Percentiles rank a stretch among this genome's conserved stretches.
Evolutionary conservation across 805 yeast species (phyloP).

Genomic region (Yarrowia porcina): DNA sequence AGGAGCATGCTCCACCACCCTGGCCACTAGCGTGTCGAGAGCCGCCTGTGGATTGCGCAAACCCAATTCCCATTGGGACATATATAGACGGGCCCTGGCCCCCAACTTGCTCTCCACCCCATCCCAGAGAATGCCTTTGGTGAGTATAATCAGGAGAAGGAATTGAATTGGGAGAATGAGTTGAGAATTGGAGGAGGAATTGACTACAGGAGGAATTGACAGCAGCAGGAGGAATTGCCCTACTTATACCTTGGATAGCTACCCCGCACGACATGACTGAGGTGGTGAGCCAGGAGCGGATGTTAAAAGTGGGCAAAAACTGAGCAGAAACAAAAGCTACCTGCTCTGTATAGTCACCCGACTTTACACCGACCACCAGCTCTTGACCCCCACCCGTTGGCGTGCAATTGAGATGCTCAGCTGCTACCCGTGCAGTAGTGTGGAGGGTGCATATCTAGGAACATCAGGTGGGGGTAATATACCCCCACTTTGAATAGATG

Average conservation of each 20-base stretch:
- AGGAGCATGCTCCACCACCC: not conserved
- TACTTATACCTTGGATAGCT: not conserved
- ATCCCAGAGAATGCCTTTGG: conserved; percentile 17
- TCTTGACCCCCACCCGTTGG: not conserved
- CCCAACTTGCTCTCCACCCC: conserved; percentile 9
- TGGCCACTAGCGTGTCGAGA: conserved; percentile 1
- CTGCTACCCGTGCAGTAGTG: not conserved
- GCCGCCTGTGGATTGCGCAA: conserved; percentile 24
- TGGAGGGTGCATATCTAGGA: no score
- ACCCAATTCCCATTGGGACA: conserved; percentile 24
- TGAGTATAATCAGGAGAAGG: conserved; percentile 13
- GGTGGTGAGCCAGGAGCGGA: no score
- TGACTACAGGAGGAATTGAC: no score
- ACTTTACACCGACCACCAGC: no score
- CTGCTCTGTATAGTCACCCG: no score
- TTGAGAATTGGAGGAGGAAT: no score
- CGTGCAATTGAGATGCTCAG: not conserved
- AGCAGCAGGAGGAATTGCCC: not conserved
- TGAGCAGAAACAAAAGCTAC: no score
- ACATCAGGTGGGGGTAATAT: no score
- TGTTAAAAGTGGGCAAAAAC: no score
- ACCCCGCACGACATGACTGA: not conserved
- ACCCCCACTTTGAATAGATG: no score
- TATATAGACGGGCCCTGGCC: conserved; percentile 17
- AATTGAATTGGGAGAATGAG: not conserved